Evolutionary conservation across 805 yeast genomes (phyloP), one percentile per base, ranked within the genome.

Genomic region (Hanseniaspora mollemarum): DNA sequence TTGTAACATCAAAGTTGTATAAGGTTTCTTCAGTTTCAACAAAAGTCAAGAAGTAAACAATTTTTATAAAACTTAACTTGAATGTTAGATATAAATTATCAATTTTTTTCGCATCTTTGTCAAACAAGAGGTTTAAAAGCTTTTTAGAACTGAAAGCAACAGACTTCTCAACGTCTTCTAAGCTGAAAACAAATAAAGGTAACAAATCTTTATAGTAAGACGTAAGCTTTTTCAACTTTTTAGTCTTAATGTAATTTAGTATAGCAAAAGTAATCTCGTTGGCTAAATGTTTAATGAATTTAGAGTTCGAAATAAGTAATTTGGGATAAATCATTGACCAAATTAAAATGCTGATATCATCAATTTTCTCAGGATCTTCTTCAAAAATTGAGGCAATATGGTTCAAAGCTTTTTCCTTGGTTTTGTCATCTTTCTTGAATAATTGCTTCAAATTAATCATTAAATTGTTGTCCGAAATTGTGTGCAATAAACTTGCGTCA

Each of bases 291-390:
- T 96, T 71, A 1, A 87, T 83, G 13, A 67, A 66, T 55, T 81
- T 77, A 2, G 88, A 78, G 49, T 76, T 77, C 54, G 84, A 92
- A 5, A 82, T 71, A 1, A 92, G 73, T 26, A 88, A 67, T 59
- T 87, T 85, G 0, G 96, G 82, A 59, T 85, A 90, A 19, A 86
- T 56, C 62, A 87, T 95, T 42, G 85, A 71, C 94, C 86, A 85
- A 33, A 79, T 74, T 46, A 71, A 72, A n/a, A 74, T 63, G 18
- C 74, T 72, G 24, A 76, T 58, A 49, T 80, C 83, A 54, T 81
- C 80, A n/a, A 70, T 60, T 15, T 69, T 45, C 16, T 59, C 59
- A 1, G 62, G 58, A 1, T 55, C 53, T 4, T 58, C 53, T 29
- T 51, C 43, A 2, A 75, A 54, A 28, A 65, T 59, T 3, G 62